A percentile compares a stretch with the other conserved stretches of the same genome.
These are phyloP conservation scores for Byssoonygena ceratinophila DNA, from an alignment of 2,329 filamentous ascomycete genomes.

Conservation along the genomic window DNA sequence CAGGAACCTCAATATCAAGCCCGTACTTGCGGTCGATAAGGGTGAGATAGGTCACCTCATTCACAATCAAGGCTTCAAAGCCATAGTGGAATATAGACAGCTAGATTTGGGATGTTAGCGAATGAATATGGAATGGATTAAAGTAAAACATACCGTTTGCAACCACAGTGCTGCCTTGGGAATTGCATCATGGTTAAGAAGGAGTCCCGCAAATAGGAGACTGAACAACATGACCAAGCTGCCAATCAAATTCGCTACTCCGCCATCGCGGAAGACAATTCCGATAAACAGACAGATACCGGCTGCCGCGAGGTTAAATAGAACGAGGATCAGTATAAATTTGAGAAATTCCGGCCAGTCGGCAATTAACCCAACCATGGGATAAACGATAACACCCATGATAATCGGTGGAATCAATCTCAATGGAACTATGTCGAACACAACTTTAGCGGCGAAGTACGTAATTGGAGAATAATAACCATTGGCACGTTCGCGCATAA, in stretches of 20 bases:
- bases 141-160: constrained; percentile 54
- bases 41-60: constrained; percentile 83
- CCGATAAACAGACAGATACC: constrained; percentile 93
- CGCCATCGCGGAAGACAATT: constrained; percentile 81
- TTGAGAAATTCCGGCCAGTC: constrained; percentile 75
- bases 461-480: constrained; percentile 91
- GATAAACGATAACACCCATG: constrained; percentile 91
- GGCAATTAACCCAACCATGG: constrained; percentile 87
- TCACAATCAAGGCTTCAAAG: constrained; percentile 92
- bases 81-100: constrained; percentile 97
- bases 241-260: constrained; percentile 86
- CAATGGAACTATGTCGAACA: constrained; percentile 96
- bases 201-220: constrained; percentile 80
- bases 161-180: constrained; percentile 78
- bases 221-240: constrained; percentile 97
- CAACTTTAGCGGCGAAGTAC: constrained; percentile 90
- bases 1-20: constrained; percentile 89
- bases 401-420: constrained; percentile 87
- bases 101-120: constrained; percentile 32
- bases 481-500: constrained; percentile 87
- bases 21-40: constrained; percentile 92
- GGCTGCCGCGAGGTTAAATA: constrained; percentile 92
- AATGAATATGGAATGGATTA: neutral
- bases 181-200: constrained; percentile 91
- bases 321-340: constrained; percentile 80